Evolutionary conservation across 148 eudicot genomes (phyloP), one percentile per base, ranked within the genome.

Genomic region (Dysphania ambrosioides): DNA sequence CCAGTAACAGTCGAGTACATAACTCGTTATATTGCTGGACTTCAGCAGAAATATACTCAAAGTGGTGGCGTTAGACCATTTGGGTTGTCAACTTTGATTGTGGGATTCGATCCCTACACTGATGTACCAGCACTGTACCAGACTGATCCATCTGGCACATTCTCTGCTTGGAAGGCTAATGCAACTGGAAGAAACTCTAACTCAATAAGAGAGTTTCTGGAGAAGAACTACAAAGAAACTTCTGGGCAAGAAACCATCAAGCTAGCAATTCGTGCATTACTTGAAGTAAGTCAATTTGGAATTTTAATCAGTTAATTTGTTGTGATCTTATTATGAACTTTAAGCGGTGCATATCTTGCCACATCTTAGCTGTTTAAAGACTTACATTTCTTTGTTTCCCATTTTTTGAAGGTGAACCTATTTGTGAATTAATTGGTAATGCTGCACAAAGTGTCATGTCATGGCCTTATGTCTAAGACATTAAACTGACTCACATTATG

Each of bases 111-210:
- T 66, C 97, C 99, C 9, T 77, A 95, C 79, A 86, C 94, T 61
- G 80, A 85, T 70, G 86, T 83, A 18, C 99, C 99, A 30, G 82
- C 97, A 7, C 88, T 95, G 16, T 95, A 95, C 73, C 99, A 95
- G 86, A 95, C 99, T 47, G 99, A 95, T 83, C 99, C 99, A 72
- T 95, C 99, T 15, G 99, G 99, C 26, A 95, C 99, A 11, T 95
- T 95, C 81, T 92, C 99, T n/a, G 97, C 99, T 3, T 95, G 99
- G 99, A 95, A 95, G 82, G 99, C 99, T 70, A 95, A 95, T 85
- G 96, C 97, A 34, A 95, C 99, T 66, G 99, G 99, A 44, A 88
- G 99, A 81, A 95, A 95, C 86, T 95, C 97, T 30, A 95, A 95
- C 68, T 95, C 99, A 1, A 83, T 92, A 53, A 78, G 97, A 71